phyloP scores from a whole-genome alignment of 768 basidiomycete genomes.

The Asterophora lycoperdoides region DNA sequence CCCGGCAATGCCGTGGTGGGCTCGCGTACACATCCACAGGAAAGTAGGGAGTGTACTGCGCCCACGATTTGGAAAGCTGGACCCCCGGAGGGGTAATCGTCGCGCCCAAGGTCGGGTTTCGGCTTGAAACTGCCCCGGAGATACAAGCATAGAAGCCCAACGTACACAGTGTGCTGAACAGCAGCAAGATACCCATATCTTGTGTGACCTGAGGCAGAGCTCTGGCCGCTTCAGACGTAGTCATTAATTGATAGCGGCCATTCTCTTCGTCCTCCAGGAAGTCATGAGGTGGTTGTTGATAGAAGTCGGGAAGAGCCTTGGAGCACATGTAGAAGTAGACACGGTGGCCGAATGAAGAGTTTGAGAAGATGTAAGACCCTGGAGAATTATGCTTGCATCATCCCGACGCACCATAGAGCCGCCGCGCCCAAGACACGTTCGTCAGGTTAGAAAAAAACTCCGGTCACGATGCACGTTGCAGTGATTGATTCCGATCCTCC shows the following conservation, averaged over 20 bases:
- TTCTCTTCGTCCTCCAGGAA: background rate
- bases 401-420: too few relatives aligned
- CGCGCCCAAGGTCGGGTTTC: background rate
- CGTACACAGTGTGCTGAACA: slow-evolving; percentile 8
- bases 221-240: background rate
- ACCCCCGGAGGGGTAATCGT: slow-evolving; percentile 1
- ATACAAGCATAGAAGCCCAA: slow-evolving; percentile 2
- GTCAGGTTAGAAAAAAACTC: too few relatives aligned
- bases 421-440: too few relatives aligned
- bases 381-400: too few relatives aligned
- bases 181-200: slow-evolving; percentile 5
- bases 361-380: too few relatives aligned
- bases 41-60: slow-evolving; percentile 58
- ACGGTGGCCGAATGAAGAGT: too few relatives aligned
- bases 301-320: background rate
- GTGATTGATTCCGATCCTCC: too few relatives aligned
- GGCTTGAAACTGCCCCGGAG: background rate
- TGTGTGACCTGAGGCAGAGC: background rate
- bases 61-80: slow-evolving; percentile 41
- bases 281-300: background rate
- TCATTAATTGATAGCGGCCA: too few relatives aligned
- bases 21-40: slow-evolving; percentile 40
- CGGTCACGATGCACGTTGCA: too few relatives aligned
- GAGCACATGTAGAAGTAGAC: too few relatives aligned
- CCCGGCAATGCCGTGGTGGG: slow-evolving; percentile 45